phyloP scores from a whole-genome alignment of 768 basidiomycete genomes.

The Pleurotus ostreatus region DNA sequence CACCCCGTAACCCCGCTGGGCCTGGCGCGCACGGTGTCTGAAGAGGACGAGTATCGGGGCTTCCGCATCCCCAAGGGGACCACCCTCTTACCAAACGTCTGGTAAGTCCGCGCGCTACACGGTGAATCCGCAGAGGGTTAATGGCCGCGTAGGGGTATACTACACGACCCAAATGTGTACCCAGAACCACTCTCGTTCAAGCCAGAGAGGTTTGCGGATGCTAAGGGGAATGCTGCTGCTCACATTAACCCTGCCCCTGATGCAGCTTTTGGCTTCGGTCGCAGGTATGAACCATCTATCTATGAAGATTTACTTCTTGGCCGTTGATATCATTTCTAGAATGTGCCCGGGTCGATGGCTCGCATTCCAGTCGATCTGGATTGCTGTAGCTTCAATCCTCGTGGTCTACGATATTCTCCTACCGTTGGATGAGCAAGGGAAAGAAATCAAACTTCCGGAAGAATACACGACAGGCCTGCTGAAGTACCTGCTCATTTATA shows the following conservation, averaged over 20 bases:
- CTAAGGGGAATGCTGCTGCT: slow-evolving; percentile 9
- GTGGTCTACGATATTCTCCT: slow-evolving; percentile 34
- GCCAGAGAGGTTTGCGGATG: slow-evolving; percentile 25
- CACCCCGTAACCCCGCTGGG: slow-evolving; percentile 34
- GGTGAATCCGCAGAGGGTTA: background rate
- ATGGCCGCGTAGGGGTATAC: slow-evolving; percentile 16
- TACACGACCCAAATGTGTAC: slow-evolving; percentile 18
- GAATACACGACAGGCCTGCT: slow-evolving; percentile 31
- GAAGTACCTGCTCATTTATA: slow-evolving; percentile 21
- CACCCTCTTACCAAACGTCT: slow-evolving; percentile 17
- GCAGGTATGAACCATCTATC: slow-evolving; percentile 22
- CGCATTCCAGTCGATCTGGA: slow-evolving; percentile 40
- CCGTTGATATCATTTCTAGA: slow-evolving; percentile 30
- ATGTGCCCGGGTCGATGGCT: slow-evolving; percentile 42
- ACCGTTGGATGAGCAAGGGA: slow-evolving; percentile 30
- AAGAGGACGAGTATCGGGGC: slow-evolving; percentile 30
- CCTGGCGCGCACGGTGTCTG: slow-evolving; percentile 12
- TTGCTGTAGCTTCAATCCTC: slow-evolving; percentile 35
- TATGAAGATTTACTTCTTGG: background rate
- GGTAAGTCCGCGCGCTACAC: slow-evolving; percentile 11
- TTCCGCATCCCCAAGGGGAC: slow-evolving; percentile 33
- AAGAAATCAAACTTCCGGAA: slow-evolving; percentile 25
- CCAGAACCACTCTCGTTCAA: slow-evolving; percentile 18
- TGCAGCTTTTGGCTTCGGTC: slow-evolving; percentile 12
- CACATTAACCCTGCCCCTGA: background rate